Conservation (phyloP, 1,139 yeast genomes). For the Protomyces arabidopsidicola region DNA sequence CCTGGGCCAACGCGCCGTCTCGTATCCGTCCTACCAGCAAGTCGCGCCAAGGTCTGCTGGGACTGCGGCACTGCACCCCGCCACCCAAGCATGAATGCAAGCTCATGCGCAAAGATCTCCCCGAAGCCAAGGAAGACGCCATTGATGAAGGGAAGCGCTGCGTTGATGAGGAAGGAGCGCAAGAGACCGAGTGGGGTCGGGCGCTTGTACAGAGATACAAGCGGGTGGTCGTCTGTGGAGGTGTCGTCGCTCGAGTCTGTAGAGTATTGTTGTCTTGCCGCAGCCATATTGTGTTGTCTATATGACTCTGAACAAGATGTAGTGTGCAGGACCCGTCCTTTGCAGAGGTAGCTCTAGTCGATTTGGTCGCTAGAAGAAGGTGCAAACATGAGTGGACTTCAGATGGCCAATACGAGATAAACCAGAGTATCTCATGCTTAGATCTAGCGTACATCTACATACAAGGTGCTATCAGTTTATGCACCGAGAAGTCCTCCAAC, state of each 20-base stretch:
- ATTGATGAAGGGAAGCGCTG: conserved; percentile 80
- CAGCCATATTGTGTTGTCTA: too few relatives aligned
- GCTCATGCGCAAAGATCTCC: conserved; percentile 88
- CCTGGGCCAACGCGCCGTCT: conserved; percentile 23
- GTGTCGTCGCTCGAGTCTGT: background rate
- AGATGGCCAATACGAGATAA: too few relatives aligned
- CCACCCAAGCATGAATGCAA: conserved; percentile 79
- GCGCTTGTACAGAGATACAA: background rate
- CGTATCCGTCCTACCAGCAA: conserved; percentile 7
- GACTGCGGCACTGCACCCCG: conserved; percentile 38
- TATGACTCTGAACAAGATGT: too few relatives aligned
- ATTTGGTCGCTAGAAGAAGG: too few relatives aligned
- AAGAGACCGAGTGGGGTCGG: conserved; percentile 36
- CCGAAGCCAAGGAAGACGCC: conserved; percentile 98
- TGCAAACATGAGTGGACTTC: too few relatives aligned
- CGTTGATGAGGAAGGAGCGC: conserved; percentile 60
- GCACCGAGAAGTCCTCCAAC: background rate
- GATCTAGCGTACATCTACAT: too few relatives aligned
- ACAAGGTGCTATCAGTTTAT: background rate
- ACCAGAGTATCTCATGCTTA: too few relatives aligned
- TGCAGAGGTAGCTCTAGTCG: too few relatives aligned
- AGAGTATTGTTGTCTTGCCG: background rate
- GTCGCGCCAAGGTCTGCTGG: conserved; percentile 54
- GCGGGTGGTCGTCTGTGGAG: background rate
- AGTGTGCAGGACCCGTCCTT: too few relatives aligned